Conservation (phyloP, 345 rosid species). For the Hibiscus syriacus region DNA sequence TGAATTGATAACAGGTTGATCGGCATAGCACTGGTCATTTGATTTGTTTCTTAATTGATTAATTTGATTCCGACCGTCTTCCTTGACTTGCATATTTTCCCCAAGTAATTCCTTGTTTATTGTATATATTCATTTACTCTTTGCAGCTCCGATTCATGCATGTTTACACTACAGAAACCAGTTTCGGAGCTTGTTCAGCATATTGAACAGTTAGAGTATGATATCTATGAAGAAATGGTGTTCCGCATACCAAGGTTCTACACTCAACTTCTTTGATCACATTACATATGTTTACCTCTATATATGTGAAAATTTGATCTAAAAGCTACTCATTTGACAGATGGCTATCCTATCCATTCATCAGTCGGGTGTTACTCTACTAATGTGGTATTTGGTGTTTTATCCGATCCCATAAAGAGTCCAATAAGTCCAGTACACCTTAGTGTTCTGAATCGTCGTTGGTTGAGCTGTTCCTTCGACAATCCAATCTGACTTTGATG, state of each 20-base stretch:
- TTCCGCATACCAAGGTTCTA: conserved; percentile 51
- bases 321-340: conserved; percentile 33
- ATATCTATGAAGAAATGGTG: conserved; percentile 47
- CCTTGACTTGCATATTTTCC: too few relatives aligned
- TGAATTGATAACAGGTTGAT: not conserved
- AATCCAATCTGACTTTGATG: conserved; percentile 53
- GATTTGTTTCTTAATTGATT: not conserved
- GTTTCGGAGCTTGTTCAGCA: conserved; percentile 9
- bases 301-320: conserved; percentile 2
- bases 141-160: conserved; percentile 16
- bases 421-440: conserved; percentile 32
- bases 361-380: conserved; percentile 40
- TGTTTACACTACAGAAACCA: conserved; percentile 9
- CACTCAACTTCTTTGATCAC: conserved; percentile 3
- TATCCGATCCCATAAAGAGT: conserved; percentile 37
- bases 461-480: conserved; percentile 45
- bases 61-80: too few relatives aligned
- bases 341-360: conserved; percentile 71
- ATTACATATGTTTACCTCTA: not conserved
- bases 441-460: conserved; percentile 50
- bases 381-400: conserved; percentile 61
- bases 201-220: conserved; percentile 16
- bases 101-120: not conserved
- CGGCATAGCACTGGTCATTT: not conserved
- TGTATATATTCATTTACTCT: not conserved